These are phyloP conservation scores for Raphidocelis subcapitata DNA, from an alignment of 139 green algal species.

Conservation along the genomic window DNA sequence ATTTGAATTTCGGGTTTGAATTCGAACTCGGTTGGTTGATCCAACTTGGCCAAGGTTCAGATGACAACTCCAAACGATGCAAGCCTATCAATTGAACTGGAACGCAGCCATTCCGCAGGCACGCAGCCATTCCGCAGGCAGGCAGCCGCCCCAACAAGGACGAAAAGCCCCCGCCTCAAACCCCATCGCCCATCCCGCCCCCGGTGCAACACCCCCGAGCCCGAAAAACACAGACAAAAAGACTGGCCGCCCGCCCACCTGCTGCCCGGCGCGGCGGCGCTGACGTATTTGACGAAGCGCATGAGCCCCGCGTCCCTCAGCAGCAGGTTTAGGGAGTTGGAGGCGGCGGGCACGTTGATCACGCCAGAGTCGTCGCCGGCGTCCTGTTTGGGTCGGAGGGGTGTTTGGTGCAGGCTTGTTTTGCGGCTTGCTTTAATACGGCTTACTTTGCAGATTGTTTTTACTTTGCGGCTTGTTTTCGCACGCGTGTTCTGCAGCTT, in stretches of 20 bases:
- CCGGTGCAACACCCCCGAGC: too few relatives aligned
- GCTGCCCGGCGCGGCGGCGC: conserved; percentile 28
- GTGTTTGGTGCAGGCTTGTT: not conserved
- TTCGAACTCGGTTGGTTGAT: too few relatives aligned
- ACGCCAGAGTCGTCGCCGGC: conserved; percentile 72
- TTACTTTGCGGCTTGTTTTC: too few relatives aligned
- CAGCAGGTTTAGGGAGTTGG: conserved; percentile 85
- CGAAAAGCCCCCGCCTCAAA: not conserved
- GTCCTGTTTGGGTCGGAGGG: conserved; percentile 17
- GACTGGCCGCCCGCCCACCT: too few relatives aligned
- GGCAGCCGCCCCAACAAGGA: not conserved
- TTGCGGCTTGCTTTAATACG: not conserved
- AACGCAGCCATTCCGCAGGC: not conserved
- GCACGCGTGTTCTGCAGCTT: too few relatives aligned
- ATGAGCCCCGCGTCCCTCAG: conserved; percentile 79
- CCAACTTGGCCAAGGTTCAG: not conserved
- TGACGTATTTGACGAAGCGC: conserved; percentile 80
- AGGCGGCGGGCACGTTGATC: conserved; percentile 72
- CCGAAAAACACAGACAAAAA: too few relatives aligned
- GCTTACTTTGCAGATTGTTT: not conserved
- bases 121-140: not conserved
- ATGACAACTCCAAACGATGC: not conserved
- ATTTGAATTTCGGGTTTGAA: too few relatives aligned
- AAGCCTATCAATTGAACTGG: not conserved
- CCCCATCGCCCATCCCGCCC: too few relatives aligned